Evolutionary conservation across 1,139 yeast species (phyloP).

Genomic region (Debaryomyces fabryi): DNA sequence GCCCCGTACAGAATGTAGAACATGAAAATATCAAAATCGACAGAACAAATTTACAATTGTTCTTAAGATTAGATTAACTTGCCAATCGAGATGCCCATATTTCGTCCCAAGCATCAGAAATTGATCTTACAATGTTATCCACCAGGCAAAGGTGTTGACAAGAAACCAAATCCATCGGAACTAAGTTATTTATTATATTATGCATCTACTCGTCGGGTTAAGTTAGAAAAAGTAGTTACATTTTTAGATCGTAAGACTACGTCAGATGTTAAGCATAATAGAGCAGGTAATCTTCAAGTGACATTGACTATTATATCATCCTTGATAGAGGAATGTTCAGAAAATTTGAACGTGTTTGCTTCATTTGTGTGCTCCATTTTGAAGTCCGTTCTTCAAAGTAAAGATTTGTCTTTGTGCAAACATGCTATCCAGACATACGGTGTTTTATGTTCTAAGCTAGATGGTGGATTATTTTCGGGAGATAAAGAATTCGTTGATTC

Average conservation of each 20-base stretch:
- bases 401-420: slow-evolving; percentile 61
- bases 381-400: slow-evolving; percentile 43
- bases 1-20: background rate
- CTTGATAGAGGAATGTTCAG: slow-evolving; percentile 74
- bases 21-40: background rate
- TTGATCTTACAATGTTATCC: slow-evolving; percentile 92
- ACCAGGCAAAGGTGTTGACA: slow-evolving; percentile 80
- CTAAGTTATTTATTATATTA: slow-evolving; percentile 84
- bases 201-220: slow-evolving; percentile 88
- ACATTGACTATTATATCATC: slow-evolving; percentile 72
- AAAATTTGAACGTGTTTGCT: slow-evolving; percentile 84
- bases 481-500: slow-evolving; percentile 61
- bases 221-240: slow-evolving; percentile 80
- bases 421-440: slow-evolving; percentile 54
- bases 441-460: slow-evolving; percentile 65
- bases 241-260: slow-evolving; percentile 68
- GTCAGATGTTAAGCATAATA: slow-evolving; percentile 60
- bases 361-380: slow-evolving; percentile 56
- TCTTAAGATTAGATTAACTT: background rate
- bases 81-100: slow-evolving; percentile 27
- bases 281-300: slow-evolving; percentile 81
- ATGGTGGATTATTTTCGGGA: slow-evolving; percentile 71
- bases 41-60: background rate
- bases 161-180: slow-evolving; percentile 90
- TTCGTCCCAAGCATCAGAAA: slow-evolving; percentile 84